A percentile compares a stretch with the other conserved stretches of the same genome.
Evolutionary conservation across 2,329 filamentous ascomycete species (phyloP).

Genomic region (Apiospora rasikravindrae): DNA sequence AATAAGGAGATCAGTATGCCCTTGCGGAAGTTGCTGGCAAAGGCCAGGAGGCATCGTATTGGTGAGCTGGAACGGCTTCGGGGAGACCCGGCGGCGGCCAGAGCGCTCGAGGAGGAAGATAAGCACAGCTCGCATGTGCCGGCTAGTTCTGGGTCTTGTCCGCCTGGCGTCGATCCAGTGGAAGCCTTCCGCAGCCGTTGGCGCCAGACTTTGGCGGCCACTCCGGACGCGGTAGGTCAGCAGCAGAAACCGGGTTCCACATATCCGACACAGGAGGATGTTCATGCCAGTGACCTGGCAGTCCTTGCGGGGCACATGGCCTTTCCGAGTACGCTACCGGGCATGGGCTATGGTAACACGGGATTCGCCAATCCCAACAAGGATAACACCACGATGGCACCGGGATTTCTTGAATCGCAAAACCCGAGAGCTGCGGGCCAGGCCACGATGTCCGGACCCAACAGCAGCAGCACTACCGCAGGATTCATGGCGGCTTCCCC

Average conservation of each 20-base stretch:
- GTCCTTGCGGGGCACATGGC: neutral
- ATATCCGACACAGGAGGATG: neutral
- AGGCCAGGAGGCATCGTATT: slow-evolving; percentile 44
- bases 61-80: slow-evolving; percentile 43
- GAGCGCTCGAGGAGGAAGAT: slow-evolving; percentile 38
- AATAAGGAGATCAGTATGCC: slow-evolving; percentile 47
- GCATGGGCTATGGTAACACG: neutral
- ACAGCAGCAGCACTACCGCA: neutral
- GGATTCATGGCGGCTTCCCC: neutral
- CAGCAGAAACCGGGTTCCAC: neutral
- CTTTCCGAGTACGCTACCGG: neutral
- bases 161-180: slow-evolving; percentile 27
- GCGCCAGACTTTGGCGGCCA: slow-evolving; percentile 35
- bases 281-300: neutral
- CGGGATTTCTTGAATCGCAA: neutral
- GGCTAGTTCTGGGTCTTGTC: slow-evolving; percentile 37
- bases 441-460: too few species aligned
- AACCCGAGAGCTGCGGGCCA: neutral
- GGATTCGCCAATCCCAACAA: neutral
- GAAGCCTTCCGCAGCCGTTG: slow-evolving; percentile 39
- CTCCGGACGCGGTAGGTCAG: neutral
- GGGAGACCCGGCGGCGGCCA: slow-evolving; percentile 32
- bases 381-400: neutral
- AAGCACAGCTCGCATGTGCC: slow-evolving; percentile 31
- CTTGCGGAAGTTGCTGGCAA: slow-evolving; percentile 45